phyloP scores from a whole-genome alignment of 495 filamentous ascomycete genomes.

The Penicillium salamii region DNA sequence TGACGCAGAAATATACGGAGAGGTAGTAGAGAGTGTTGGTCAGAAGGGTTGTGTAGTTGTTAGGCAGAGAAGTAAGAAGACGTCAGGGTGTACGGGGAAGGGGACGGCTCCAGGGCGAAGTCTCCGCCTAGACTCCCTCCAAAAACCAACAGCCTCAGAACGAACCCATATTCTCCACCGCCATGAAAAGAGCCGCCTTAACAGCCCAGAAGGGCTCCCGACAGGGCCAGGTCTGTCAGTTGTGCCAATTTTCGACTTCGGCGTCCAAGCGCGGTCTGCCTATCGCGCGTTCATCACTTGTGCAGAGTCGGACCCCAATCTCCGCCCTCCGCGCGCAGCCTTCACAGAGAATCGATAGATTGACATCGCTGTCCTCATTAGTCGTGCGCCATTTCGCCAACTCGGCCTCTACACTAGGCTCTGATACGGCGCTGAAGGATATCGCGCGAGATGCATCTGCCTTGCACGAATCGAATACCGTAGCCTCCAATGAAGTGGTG shows the following conservation, averaged over 20 bases:
- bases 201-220: slow-evolving; percentile 23
- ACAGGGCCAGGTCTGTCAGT: slow-evolving; percentile 34
- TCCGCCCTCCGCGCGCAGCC: slow-evolving; percentile 16
- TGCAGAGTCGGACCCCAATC: slow-evolving; percentile 4
- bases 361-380: background rate
- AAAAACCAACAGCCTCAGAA: slow-evolving; percentile 17
- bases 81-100: slow-evolving; percentile 29
- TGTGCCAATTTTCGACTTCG: slow-evolving; percentile 34
- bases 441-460: slow-evolving; percentile 26
- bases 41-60: slow-evolving; percentile 16
- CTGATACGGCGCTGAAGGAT: slow-evolving; percentile 21
- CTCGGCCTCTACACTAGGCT: slow-evolving; percentile 4
- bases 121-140: slow-evolving; percentile 28
- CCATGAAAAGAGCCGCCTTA: slow-evolving; percentile 37
- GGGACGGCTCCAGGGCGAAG: slow-evolving; percentile 21
- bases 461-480: slow-evolving; percentile 30
- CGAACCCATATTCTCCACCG: slow-evolving; percentile 7
- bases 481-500: slow-evolving; percentile 40
- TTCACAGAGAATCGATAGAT: slow-evolving; percentile 7
- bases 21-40: slow-evolving; percentile 12
- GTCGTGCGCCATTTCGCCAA: slow-evolving; percentile 12
- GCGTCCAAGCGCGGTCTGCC: slow-evolving; percentile 18
- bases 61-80: slow-evolving; percentile 28
- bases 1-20: slow-evolving; percentile 4
- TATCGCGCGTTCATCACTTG: slow-evolving; percentile 15